Conservation (phyloP, 1,139 yeast genomes). For the Yamadazyma mexicana region DNA sequence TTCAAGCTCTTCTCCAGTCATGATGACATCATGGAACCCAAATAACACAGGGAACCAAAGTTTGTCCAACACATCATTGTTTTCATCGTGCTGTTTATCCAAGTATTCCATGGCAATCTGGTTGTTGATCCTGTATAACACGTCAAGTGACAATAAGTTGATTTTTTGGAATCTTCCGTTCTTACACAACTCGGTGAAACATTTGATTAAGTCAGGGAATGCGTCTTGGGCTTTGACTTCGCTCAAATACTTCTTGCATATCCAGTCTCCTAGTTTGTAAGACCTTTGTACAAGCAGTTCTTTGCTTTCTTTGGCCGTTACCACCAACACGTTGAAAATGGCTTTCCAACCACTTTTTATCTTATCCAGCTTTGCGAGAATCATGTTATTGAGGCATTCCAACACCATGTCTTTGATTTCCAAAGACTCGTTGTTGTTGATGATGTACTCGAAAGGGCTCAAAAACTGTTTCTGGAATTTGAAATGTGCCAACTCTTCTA, state of each 20-base stretch:
- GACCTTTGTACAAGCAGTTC: slow-evolving; percentile 65
- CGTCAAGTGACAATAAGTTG: slow-evolving; percentile 77
- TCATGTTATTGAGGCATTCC: slow-evolving; percentile 86
- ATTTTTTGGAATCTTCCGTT: slow-evolving; percentile 80
- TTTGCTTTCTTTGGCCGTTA: slow-evolving; percentile 56
- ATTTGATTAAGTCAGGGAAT: slow-evolving; percentile 69
- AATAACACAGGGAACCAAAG: slow-evolving; percentile 82
- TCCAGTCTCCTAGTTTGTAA: slow-evolving; percentile 60
- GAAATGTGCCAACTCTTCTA: slow-evolving; percentile 93
- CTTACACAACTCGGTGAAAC: slow-evolving; percentile 80
- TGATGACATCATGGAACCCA: slow-evolving; percentile 83
- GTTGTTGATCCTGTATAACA: slow-evolving; percentile 64
- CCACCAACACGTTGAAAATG: slow-evolving; percentile 72
- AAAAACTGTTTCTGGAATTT: slow-evolving; percentile 93
- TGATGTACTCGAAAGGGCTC: slow-evolving; percentile 83
- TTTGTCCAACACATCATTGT: slow-evolving; percentile 43
- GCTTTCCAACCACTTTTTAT: slow-evolving; percentile 96
- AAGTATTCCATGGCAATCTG: slow-evolving; percentile 51
- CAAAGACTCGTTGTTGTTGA: slow-evolving; percentile 62
- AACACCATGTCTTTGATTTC: slow-evolving; percentile 88
- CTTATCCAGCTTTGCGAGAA: slow-evolving; percentile 68
- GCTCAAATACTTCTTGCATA: slow-evolving; percentile 61
- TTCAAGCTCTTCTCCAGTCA: slow-evolving; percentile 93
- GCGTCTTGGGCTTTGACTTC: slow-evolving; percentile 73
- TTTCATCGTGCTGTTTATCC: slow-evolving; percentile 17